These are phyloP conservation scores for Parastagonospora avenae DNA, from an alignment of 2,329 filamentous ascomycete species.

Conservation along the genomic window DNA sequence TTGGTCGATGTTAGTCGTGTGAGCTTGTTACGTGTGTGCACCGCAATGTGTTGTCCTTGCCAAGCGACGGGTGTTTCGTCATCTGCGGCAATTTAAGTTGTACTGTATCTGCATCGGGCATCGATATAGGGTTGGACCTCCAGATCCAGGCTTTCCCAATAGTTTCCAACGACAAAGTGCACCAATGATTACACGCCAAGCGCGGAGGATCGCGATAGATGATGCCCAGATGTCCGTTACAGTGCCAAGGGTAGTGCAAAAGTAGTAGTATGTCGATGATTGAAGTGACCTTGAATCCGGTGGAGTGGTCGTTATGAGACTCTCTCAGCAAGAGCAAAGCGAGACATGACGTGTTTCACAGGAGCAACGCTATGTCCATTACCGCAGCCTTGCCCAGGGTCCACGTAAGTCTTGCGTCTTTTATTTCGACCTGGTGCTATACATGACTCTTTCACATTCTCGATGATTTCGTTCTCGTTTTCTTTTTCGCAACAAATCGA, in stretches of 20 bases:
- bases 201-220: slow-evolving; percentile 20
- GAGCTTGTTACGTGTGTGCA: background rate
- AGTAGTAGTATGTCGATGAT: slow-evolving; percentile 6
- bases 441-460: too few relatives aligned
- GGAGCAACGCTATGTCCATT: too few relatives aligned
- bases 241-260: slow-evolving; percentile 19
- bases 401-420: too few relatives aligned
- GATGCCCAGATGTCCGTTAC: slow-evolving; percentile 20
- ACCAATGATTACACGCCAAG: slow-evolving; percentile 22
- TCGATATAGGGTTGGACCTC: background rate
- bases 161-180: slow-evolving; percentile 2
- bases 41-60: slow-evolving; percentile 5
- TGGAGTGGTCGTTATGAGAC: slow-evolving; percentile 4
- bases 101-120: background rate
- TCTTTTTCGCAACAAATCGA: background rate
- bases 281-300: slow-evolving; percentile 17
- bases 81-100: background rate
- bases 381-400: too few relatives aligned
- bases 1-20: background rate
- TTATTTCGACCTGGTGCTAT: too few relatives aligned
- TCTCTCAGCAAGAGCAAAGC: background rate
- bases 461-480: too few relatives aligned
- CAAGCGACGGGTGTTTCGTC: slow-evolving; percentile 5
- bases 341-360: too few relatives aligned
- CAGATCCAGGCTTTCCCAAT: slow-evolving; percentile 2